phyloP scores from a whole-genome alignment of 2,329 filamentous ascomycete genomes.

The Fusarium staphyleae region DNA sequence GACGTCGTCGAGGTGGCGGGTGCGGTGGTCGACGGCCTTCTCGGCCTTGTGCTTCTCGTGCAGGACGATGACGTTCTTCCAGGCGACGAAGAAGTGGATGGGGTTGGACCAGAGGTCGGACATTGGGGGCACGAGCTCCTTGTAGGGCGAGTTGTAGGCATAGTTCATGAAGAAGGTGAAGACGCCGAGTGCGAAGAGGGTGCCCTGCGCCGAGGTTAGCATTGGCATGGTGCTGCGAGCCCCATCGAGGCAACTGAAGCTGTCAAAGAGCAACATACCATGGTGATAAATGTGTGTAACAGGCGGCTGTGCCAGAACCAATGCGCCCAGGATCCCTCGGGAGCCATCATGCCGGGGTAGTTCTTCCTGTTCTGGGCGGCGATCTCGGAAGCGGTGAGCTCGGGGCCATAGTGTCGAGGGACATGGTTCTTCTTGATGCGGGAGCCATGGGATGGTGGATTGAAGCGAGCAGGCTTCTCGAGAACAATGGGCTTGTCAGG shows the following conservation, averaged over 20 bases:
- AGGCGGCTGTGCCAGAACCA: slow-evolving; percentile 81
- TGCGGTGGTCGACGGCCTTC: slow-evolving; percentile 74
- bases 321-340: slow-evolving; percentile 80
- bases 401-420: slow-evolving; percentile 77
- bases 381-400: slow-evolving; percentile 70
- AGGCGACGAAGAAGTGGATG: slow-evolving; percentile 68
- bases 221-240: not conserved
- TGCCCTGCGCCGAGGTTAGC: slow-evolving; percentile 55
- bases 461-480: slow-evolving; percentile 87
- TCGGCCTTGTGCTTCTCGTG: slow-evolving; percentile 75
- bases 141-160: slow-evolving; percentile 78
- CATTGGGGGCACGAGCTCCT: slow-evolving; percentile 76
- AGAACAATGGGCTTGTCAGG: slow-evolving; percentile 71
- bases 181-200: slow-evolving; percentile 71
- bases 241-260: not conserved
- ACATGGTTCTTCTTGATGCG: slow-evolving; percentile 63
- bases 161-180: slow-evolving; percentile 83
- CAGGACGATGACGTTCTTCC: slow-evolving; percentile 76
- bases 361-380: slow-evolving; percentile 71
- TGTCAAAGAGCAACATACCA: slow-evolving; percentile 63
- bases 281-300: slow-evolving; percentile 82
- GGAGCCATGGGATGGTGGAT: slow-evolving; percentile 86
- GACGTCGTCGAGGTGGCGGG: slow-evolving; percentile 80
- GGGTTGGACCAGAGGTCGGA: slow-evolving; percentile 75
- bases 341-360: slow-evolving; percentile 91